Percentiles rank a stretch among this genome's conserved stretches.
Conservation (phyloP, 257 asterid species). For the Plectranthus barbatus region DNA sequence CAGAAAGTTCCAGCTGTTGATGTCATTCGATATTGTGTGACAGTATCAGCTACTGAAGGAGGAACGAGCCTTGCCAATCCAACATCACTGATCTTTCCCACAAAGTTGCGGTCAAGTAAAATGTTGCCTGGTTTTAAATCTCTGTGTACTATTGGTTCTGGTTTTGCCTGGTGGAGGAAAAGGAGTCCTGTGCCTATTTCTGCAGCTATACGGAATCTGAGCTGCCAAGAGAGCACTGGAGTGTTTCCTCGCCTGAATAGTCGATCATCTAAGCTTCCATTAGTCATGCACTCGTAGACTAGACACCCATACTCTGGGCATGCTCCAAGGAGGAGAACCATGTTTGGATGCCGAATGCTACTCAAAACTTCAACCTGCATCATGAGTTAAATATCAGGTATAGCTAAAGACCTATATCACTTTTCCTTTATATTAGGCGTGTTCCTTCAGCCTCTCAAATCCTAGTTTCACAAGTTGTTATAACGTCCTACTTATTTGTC, state of each 20-base stretch:
- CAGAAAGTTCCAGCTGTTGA: conserved; percentile 95
- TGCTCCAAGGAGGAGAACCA: conserved; percentile 97
- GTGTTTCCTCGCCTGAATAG: conserved; percentile 55
- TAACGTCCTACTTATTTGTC: conserved; percentile 7
- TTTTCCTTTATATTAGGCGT: neutral
- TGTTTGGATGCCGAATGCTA: conserved; percentile 88
- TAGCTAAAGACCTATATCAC: neutral
- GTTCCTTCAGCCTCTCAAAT: neutral
- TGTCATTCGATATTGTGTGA: conserved; percentile 89
- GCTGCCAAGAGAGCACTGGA: conserved; percentile 77
- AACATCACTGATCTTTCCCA: conserved; percentile 88
- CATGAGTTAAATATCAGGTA: neutral
- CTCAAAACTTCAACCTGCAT: conserved; percentile 85
- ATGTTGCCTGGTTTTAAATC: conserved; percentile 86
- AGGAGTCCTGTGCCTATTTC: conserved; percentile 85
- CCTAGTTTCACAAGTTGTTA: no score
- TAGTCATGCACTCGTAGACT: conserved; percentile 85
- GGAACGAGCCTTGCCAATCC: conserved; percentile 94
- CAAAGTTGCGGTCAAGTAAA: conserved; percentile 77
- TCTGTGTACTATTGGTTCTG: conserved; percentile 88
- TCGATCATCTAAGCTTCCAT: conserved; percentile 87
- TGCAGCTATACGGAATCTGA: conserved; percentile 78
- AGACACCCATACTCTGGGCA: conserved; percentile 96
- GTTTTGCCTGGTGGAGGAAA: conserved; percentile 91
- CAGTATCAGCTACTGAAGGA: conserved; percentile 77